phyloP scores from a whole-genome alignment of 2,329 filamentous ascomycete species.

The Sclerotinia sclerotiorum region DNA sequence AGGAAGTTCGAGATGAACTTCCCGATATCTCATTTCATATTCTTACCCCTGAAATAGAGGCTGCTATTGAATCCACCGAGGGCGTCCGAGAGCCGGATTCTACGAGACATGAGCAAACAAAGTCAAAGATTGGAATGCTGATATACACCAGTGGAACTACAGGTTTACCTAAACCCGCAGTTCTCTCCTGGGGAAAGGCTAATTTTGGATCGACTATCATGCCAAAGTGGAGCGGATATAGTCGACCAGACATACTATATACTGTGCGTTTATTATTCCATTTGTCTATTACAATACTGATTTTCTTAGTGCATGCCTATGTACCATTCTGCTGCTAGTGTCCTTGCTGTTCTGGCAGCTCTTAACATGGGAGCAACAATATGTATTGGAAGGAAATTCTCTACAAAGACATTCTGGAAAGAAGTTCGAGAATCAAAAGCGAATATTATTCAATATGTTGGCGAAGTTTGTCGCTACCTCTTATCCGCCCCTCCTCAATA shows the following conservation, averaged over 20 bases:
- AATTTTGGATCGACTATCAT: constrained; percentile 55
- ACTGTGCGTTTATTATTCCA: constrained; percentile 52
- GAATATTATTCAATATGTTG: constrained; percentile 82
- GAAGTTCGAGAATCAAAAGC: constrained; percentile 70
- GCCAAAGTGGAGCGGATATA: constrained; percentile 56
- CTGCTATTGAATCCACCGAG: constrained; percentile 52
- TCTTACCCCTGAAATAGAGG: constrained; percentile 58
- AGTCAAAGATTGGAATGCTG: constrained; percentile 63
- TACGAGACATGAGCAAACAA: constrained; percentile 49
- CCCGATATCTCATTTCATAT: constrained; percentile 57
- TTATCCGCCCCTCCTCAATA: constrained; percentile 62
- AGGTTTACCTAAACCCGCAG: constrained; percentile 76
- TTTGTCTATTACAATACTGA: constrained; percentile 28
- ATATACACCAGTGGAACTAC: constrained; percentile 89
- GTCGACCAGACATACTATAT: constrained; percentile 67
- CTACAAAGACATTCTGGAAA: constrained; percentile 72
- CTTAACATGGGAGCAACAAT: constrained; percentile 64
- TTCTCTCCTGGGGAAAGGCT: constrained; percentile 71
- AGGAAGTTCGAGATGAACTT: constrained; percentile 55
- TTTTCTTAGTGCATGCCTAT: constrained; percentile 72
- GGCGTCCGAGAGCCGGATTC: constrained; percentile 59
- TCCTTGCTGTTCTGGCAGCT: constrained; percentile 66
- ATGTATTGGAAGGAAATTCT: constrained; percentile 75
- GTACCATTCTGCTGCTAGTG: constrained; percentile 76
- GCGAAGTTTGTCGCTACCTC: constrained; percentile 82